phyloP scores from a whole-genome alignment of 2,329 filamentous ascomycete genomes.

The Pyricularia pennisetigena region DNA sequence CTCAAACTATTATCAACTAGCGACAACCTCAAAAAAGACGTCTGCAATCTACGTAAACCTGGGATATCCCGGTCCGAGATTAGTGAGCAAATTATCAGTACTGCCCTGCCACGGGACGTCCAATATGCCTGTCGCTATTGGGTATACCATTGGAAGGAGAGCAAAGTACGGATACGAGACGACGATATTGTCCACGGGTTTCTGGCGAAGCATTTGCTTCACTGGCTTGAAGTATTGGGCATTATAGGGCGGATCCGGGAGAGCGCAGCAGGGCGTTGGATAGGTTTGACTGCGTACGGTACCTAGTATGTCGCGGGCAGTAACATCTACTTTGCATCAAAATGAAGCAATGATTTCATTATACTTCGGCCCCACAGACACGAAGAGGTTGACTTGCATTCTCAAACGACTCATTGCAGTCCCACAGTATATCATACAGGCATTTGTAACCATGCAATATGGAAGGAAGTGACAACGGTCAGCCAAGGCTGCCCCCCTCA shows the following conservation, averaged over 20 bases:
- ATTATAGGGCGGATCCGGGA: conserved; percentile 18
- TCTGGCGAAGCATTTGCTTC: conserved; percentile 25
- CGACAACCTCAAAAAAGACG: conserved; percentile 16
- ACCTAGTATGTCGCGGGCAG: too few species aligned
- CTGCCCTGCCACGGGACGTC: conserved; percentile 17
- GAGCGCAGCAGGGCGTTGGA: too few species aligned
- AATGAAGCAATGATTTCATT: too few species aligned
- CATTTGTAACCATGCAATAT: too few species aligned
- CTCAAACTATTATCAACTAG: conserved; percentile 20
- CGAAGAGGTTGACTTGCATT: too few species aligned
- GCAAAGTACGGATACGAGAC: conserved; percentile 16
- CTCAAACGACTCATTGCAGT: too few species aligned
- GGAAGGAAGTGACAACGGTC: too few species aligned
- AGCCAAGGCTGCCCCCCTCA: too few species aligned
- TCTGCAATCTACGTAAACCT: background rate
- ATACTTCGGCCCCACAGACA: too few species aligned
- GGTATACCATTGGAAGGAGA: conserved; percentile 19
- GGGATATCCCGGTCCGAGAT: background rate
- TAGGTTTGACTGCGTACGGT: too few species aligned
- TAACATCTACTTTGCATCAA: too few species aligned
- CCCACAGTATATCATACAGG: too few species aligned
- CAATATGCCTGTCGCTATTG: conserved; percentile 31
- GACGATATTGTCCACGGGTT: conserved; percentile 21
- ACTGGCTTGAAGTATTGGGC: conserved; percentile 30
- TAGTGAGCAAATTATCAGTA: conserved; percentile 15